Base-by-base conservation (phyloP, 805 yeast genomes). In the Starmerella floris region DNA sequence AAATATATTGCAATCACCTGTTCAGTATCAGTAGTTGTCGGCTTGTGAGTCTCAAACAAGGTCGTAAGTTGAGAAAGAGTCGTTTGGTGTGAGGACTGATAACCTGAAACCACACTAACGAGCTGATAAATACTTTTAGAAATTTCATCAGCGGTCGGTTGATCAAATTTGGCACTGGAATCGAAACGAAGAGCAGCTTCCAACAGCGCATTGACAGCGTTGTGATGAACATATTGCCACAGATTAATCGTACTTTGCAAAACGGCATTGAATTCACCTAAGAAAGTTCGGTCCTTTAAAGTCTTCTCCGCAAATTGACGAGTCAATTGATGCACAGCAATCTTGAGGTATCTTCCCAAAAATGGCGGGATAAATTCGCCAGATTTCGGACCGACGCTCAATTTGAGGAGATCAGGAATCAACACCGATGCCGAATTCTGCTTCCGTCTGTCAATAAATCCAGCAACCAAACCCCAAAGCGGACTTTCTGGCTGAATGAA, bases 171-270 rank as follows among this genome's bases (percentile, higher is more conserved):
- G n/a, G n/a, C n/a, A n/a, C n/a, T n/a, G n/a, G n/a, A 13, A 30
- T 30, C 17, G 34, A 31, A 53, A 79, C 84, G 51, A 2, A 61
- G 59, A 1, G 53, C 37, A 0, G 56, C 51, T 23, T 55, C 54
- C 2, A 63, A 35, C n/a, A 60, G 45, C 9, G 64, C 54, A 25
- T 62, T 63, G 25, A 59, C 13, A 1, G 45, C 42, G 16, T 47
- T 47, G 15, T 30, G 43, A 32, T 48, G 44, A 3, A 47, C 52
- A 10, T 41, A 34, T 16, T 41, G 33, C 46, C 46, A 49, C 5
- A 49, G 16, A 25, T 33, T 21, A 2, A 26, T 15, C 16, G 10
- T 20, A 8, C 19, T 30, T 1, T 10, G 30, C 30, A 32, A 22
- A 2, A 5, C 19, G 11, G 11, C 17, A 15, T 28, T 40, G 35